Base-by-base conservation (phyloP, 1,284 basidiomycete genomes). In the Puccinia triticina region DNA sequence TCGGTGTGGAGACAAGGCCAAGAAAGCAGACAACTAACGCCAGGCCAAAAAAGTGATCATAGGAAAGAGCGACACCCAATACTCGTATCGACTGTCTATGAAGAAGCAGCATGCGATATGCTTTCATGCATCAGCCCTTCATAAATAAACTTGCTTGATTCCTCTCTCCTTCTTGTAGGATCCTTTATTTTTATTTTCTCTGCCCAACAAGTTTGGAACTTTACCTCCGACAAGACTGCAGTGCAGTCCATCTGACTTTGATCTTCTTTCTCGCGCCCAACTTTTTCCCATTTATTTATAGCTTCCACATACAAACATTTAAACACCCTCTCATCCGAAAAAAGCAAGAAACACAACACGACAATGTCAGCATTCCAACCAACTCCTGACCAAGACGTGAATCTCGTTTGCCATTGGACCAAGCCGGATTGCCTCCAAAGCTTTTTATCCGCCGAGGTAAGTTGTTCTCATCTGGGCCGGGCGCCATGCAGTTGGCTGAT, bases 161-260 rank as follows among this genome's bases (percentile, higher is more conserved):
- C 76, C 53, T 90, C 40, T 79, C 48, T 88, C 87, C 40, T 89
- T 89, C 77, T 90, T 89, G 89, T 89, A n/a, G n/a, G n/a, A n/a
- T 89, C 55, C 89, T 89, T 34, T 88, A 83, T 59, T 87, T 87
- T 26, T 85, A 84, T 53, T 83, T 84, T 40, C 85, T 84, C 34
- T 83, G 67, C 71, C 82, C 83, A 74, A 84, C 43, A 46, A 46
- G 43, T 46, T 46, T 46, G 43, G 7, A 46, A 46, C 43, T 46
- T 46, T 7, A 46, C 43, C 74, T 29, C n/a, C 64, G 43, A 29
- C 32, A 55, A 37, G 29, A 26, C 55, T 84, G 84, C 46, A 66
- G 77, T 14, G 75, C 66, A 61, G 84, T 84, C 84, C 83, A 32
- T 83, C 82, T 18, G 84, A 89, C 80, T 59, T 86, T 82, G 88